Base-by-base conservation (phyloP, 2,329 filamentous ascomycete species). In the Tympanopsis confertula region DNA sequence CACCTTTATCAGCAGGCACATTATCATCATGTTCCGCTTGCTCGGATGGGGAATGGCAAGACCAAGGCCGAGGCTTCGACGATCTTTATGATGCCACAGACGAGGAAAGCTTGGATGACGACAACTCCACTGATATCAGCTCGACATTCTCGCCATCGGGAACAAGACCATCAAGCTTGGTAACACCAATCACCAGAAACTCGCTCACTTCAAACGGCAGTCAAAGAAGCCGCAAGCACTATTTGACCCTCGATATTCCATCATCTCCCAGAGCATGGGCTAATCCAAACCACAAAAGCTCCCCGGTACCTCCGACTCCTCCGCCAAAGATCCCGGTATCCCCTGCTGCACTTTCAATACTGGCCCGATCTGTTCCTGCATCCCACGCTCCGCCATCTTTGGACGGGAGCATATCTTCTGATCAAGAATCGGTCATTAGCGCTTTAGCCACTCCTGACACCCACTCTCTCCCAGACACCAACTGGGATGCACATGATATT, bases 321-420 rank as follows among this genome's bases (percentile, higher is more conserved):
- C 30, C 30, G 30, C 30, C 30, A 18, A 33, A 33, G 30, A 33
- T 33, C 7, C 30, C 30, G 12, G 30, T 33, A 7, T 33, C 30
- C 7, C 30, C 30, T 10, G 30, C 30, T 10, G 30, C 30, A 12
- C 15, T 33, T 10, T 33, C 30, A 13, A 33, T 10, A 15, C 30
- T 33, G 10, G 30, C 30, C 7, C 12, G 30, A 10, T 13, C 30
- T 7, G 30, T 33, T 7, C 30, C 30, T 7, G 30, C 30, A 12
- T 7, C 17, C 10, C 12, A 33, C 17, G 30, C 30, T 18, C 30
- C 30, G 10, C 30, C 30, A 10, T 33, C 30, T 10, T 17, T 33
- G 10, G 30, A 33, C 15, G 30, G 30, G 12, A 33, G 30, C 17
- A 15, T 33, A 33, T 33, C 30, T 10, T 33, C 30, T 13, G 30